Evolutionary conservation across 306 rosid species (phyloP).

Genomic region (Trifolium dubium): DNA sequence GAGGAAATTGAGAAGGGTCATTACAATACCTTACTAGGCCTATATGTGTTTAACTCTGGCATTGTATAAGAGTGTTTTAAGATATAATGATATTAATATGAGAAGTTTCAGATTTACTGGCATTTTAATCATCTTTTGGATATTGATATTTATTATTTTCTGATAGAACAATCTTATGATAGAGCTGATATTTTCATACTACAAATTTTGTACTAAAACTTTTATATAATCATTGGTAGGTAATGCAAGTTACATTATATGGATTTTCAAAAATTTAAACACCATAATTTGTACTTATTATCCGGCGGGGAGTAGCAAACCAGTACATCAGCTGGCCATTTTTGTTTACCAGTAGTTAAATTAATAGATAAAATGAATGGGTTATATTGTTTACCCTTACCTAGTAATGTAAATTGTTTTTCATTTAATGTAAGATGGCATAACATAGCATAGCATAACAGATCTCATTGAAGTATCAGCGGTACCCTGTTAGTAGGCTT

Average conservation of each 20-base stretch:
- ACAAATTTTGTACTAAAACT: constrained; percentile 30
- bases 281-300: neutral
- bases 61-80: constrained; percentile 26
- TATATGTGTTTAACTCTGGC: constrained; percentile 69
- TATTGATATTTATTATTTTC: neutral
- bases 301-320: neutral
- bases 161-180: neutral
- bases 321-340: neutral
- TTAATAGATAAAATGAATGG: neutral
- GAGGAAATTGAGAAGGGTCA: constrained; percentile 87
- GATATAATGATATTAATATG: constrained; percentile 25
- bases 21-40: constrained; percentile 65
- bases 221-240: neutral
- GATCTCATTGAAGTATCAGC: neutral
- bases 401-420: neutral
- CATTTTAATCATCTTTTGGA: neutral
- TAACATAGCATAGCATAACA: too few relatives aligned
- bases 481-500: too few relatives aligned
- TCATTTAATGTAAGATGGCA: neutral
- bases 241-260: neutral
- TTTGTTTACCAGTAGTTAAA: neutral
- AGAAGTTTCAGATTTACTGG: constrained; percentile 22
- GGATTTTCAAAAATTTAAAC: neutral
- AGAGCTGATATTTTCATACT: neutral
- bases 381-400: neutral